These are phyloP conservation scores for Agrocybe pediades DNA, from an alignment of 768 basidiomycete genomes.

Conservation along the genomic window DNA sequence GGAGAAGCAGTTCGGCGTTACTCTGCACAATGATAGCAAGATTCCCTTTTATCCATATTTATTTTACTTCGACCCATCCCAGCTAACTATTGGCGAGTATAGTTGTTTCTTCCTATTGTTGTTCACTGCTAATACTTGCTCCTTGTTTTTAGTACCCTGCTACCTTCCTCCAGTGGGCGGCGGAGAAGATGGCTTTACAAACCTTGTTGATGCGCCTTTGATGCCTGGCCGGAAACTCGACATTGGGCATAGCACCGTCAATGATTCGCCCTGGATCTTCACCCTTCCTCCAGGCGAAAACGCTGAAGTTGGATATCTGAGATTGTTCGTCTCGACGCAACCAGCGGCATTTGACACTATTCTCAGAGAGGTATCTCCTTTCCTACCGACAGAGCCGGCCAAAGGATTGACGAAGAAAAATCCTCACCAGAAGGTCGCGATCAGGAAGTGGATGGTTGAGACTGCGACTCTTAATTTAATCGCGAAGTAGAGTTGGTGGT, in stretches of 20 bases:
- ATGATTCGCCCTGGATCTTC: not conserved
- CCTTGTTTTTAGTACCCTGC: not conserved
- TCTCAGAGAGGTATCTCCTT: not conserved
- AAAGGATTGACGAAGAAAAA: no score
- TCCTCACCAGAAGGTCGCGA: no score
- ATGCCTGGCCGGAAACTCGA: not conserved
- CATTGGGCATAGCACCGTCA: not conserved
- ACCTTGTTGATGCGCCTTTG: not conserved
- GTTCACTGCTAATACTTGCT: not conserved
- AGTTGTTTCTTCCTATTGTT: not conserved
- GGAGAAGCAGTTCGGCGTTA: not conserved
- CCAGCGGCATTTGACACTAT: not conserved
- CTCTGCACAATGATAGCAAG: not conserved
- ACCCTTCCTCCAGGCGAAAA: not conserved
- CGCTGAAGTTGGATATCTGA: not conserved
- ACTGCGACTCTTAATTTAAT: no score
- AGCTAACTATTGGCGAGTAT: not conserved
- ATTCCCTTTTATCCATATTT: not conserved
- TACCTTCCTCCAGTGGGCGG: not conserved
- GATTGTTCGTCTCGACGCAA: not conserved
- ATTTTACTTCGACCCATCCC: not conserved
- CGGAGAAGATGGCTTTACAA: not conserved
- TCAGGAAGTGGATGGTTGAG: no score
- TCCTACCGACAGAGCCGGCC: no score
- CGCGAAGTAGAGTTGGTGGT: no score